Base-by-base conservation (phyloP, 805 yeast genomes). In the Pichia rugopelliculosa region DNA sequence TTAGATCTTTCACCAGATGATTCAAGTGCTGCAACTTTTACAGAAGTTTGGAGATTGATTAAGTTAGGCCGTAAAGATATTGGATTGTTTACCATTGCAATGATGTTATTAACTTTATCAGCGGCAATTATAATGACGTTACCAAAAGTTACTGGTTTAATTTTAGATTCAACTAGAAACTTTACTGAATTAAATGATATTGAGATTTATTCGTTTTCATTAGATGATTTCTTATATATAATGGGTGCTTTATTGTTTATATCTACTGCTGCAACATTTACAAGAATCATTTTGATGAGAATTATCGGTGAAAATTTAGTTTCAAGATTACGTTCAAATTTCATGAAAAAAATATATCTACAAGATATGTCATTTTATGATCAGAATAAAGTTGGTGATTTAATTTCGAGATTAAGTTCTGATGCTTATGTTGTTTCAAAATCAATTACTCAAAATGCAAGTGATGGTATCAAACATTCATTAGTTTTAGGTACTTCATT, bases 311-410 rank as follows among this genome's bases (percentile, higher is more conserved):
- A 90, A 65, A 78, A 86, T 53, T 69, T 91, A 34, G 96, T 90
- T 21, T 87, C 96, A 6, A 73, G 96, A 51, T 68, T 91, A 53
- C 74, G 98, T 55, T 76, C 95, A 2, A 74, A 82, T 45, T 79
- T 91, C 30, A 82, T 89, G 71, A 80, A 80, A 60, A 85, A 82
- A 42, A 79, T 91, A 3, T 69, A 90, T 42, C 76, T 82, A 34
- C 96, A 91, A 61, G 98, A 90, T 66, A 84, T 95, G 47, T 85
- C 86, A 56, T 90, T 91, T 60, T 80, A 87, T 58, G 98, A 91
- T 59, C 82, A 83, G 24, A 90, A 93, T 51, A 79, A 90, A 52
- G 95, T 90, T 3, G 98, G 98, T 41, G 98, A 90, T 63, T 71
- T 90, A 59, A 88, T 90, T 36, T 87, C 96, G 9, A 72, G 98